phyloP scores from a whole-genome alignment of 441 rosid genomes.

The Capsella rubella region DNA sequence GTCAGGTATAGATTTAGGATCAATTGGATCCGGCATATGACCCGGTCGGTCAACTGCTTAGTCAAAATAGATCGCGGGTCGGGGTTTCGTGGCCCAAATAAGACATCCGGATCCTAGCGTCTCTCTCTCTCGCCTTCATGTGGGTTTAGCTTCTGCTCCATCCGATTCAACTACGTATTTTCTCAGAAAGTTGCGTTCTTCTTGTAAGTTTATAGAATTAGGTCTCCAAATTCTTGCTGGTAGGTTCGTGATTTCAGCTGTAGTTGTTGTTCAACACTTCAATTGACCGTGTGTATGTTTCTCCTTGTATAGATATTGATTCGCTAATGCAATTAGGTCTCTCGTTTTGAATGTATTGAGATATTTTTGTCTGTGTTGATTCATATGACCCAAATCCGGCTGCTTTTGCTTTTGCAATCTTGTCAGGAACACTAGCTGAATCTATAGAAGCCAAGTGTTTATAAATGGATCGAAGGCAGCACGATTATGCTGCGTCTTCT shows the following conservation, averaged over 20 bases:
- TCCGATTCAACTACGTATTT: neutral
- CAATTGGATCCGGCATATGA: neutral
- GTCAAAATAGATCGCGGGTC: neutral
- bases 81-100: constrained; percentile 22
- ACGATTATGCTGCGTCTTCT: constrained; percentile 77
- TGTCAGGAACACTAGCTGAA: constrained; percentile 34
- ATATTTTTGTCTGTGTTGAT: constrained; percentile 9
- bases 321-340: neutral
- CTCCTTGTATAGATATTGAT: constrained; percentile 10
- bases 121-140: constrained; percentile 12
- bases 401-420: constrained; percentile 8
- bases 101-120: constrained; percentile 22
- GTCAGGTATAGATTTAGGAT: constrained; percentile 13
- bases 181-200: constrained; percentile 7
- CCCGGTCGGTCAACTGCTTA: constrained; percentile 8
- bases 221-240: neutral
- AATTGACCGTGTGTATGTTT: neutral
- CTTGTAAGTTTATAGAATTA: neutral
- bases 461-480: constrained; percentile 75
- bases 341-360: neutral
- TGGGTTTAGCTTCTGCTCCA: constrained; percentile 30
- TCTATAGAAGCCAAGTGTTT: constrained; percentile 1
- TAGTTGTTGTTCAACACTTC: constrained; percentile 5
- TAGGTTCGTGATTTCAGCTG: constrained; percentile 28
- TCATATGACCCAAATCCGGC: constrained; percentile 2